Evolutionary conservation across 768 basidiomycete genomes (phyloP).

Genomic region (Leccinum arenicola): DNA sequence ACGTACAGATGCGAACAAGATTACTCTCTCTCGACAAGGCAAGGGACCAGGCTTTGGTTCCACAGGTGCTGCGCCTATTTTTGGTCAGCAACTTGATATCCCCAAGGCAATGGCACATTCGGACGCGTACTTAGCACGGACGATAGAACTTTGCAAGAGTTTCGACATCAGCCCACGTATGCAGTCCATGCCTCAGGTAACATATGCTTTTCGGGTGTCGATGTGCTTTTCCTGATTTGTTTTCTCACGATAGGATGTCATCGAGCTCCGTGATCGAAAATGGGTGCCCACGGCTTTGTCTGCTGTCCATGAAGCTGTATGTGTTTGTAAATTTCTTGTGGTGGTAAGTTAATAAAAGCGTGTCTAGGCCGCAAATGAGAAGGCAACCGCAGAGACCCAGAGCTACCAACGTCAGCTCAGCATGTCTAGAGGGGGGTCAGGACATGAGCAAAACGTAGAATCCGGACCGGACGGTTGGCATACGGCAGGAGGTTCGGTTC

Average conservation of each 20-base stretch:
- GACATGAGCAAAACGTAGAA: conserved; percentile 64
- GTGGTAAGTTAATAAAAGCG: conserved; percentile 3
- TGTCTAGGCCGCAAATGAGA: conserved; percentile 79
- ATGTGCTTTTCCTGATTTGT: not conserved
- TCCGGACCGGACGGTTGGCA: conserved; percentile 87
- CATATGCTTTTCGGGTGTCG: conserved; percentile 21
- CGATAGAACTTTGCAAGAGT: conserved; percentile 78
- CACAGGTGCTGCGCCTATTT: conserved; percentile 29
- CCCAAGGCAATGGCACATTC: conserved; percentile 52
- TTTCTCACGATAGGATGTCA: conserved; percentile 64
- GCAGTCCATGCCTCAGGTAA: conserved; percentile 92
- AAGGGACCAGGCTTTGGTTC: conserved; percentile 36
- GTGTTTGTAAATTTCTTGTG: conserved; percentile 28
- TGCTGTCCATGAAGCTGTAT: conserved; percentile 80
- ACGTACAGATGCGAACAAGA: conserved; percentile 56
- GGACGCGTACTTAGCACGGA: conserved; percentile 90
- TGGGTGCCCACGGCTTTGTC: conserved; percentile 91
- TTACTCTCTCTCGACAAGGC: conserved; percentile 34
- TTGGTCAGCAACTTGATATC: conserved; percentile 63
- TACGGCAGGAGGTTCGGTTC: conserved; percentile 49
- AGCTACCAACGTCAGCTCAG: conserved; percentile 56
- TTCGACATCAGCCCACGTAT: conserved; percentile 79
- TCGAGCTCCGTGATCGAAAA: conserved; percentile 81
- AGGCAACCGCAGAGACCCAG: conserved; percentile 61
- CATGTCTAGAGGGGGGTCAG: conserved; percentile 90